Evolutionary conservation across 1,139 yeast genomes (phyloP).

Genomic region (Cylindricascospora bacillispora): DNA sequence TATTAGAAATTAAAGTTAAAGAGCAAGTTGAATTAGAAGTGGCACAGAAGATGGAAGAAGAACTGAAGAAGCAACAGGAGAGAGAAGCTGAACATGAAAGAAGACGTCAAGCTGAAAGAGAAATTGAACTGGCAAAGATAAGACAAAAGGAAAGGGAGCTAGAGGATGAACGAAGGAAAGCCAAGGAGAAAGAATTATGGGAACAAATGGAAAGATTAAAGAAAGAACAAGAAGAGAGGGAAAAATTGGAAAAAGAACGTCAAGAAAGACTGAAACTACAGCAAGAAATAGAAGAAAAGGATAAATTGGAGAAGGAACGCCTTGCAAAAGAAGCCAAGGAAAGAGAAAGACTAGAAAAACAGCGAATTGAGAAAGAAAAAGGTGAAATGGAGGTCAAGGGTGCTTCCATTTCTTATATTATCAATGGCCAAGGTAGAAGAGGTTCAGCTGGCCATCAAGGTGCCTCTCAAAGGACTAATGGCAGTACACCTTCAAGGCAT

Average conservation of each 20-base stretch:
- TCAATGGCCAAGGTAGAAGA: not conserved
- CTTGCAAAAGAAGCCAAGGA: conserved; percentile 1
- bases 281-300: conserved; percentile 1
- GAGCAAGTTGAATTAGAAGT: conserved; percentile 17
- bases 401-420: not conserved
- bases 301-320: conserved; percentile 1
- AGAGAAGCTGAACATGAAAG: conserved; percentile 5
- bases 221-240: conserved; percentile 4
- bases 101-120: conserved; percentile 5
- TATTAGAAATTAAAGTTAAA: conserved; percentile 15
- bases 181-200: conserved; percentile 4
- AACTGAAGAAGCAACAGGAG: conserved; percentile 6
- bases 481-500: not conserved
- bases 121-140: conserved; percentile 1
- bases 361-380: conserved; percentile 1
- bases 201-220: conserved; percentile 4
- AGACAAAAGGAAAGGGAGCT: conserved; percentile 2
- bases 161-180: conserved; percentile 2
- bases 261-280: conserved; percentile 1
- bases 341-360: conserved; percentile 2
- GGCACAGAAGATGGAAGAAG: conserved; percentile 10
- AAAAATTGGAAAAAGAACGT: conserved; percentile 1
- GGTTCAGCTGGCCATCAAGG: too few relatives aligned
- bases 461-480: not conserved
- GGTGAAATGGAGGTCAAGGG: conserved; percentile 3